These are phyloP conservation scores for Barnettozyma sp. DNA, from an alignment of 805 yeast genomes.

Conservation along the genomic window DNA sequence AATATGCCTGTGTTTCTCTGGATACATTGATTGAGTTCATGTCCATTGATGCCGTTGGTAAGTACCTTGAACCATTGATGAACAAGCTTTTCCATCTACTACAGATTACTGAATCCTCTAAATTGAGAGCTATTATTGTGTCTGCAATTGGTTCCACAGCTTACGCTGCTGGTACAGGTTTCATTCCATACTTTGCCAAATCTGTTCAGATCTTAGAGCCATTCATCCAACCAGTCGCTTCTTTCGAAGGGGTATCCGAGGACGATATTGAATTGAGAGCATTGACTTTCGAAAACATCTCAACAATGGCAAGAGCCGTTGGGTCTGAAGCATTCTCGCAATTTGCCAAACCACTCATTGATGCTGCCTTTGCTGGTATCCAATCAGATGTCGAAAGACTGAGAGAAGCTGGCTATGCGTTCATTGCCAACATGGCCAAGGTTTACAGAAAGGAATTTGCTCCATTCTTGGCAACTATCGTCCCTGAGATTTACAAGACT, in stretches of 20 bases:
- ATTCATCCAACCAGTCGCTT: constrained; percentile 62
- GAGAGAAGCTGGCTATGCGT: constrained; percentile 92
- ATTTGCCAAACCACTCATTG: constrained; percentile 81
- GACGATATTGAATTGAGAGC: constrained; percentile 91
- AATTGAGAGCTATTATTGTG: constrained; percentile 70
- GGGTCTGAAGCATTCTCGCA: constrained; percentile 84
- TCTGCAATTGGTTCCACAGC: constrained; percentile 98
- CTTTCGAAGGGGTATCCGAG: constrained; percentile 71
- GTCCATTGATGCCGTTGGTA: constrained; percentile 75
- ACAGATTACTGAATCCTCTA: constrained; percentile 64
- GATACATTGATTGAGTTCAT: constrained; percentile 91
- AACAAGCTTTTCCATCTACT: constrained; percentile 82
- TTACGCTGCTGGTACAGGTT: constrained; percentile 85
- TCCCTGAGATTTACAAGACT: constrained; percentile 80
- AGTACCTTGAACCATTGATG: constrained; percentile 84
- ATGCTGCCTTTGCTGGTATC: constrained; percentile 77
- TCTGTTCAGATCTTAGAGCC: constrained; percentile 79
- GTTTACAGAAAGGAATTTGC: constrained; percentile 89
- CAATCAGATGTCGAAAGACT: constrained; percentile 74
- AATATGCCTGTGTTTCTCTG: constrained; percentile 83
- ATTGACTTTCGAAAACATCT: constrained; percentile 84
- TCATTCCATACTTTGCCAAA: constrained; percentile 76
- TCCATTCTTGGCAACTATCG: constrained; percentile 71
- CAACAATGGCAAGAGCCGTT: constrained; percentile 94
- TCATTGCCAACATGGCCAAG: constrained; percentile 88